phyloP scores from a whole-genome alignment of 129 eudicot species.

The Scalesia atractyloides region DNA sequence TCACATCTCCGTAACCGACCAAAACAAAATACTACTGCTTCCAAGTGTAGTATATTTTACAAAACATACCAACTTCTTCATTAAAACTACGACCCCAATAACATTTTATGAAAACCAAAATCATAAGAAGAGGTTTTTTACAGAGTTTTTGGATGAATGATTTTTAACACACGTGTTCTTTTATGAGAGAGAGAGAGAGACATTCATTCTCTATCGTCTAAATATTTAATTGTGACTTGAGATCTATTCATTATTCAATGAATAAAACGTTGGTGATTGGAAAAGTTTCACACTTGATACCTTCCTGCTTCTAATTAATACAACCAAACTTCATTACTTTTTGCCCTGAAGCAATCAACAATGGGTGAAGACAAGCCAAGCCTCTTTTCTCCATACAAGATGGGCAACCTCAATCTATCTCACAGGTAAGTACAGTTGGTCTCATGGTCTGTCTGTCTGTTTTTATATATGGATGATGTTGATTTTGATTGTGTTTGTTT shows the following conservation, averaged over 20 bases:
- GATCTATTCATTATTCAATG: background rate
- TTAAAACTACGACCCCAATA: no score
- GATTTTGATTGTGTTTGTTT: no score
- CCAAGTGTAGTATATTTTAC: no score
- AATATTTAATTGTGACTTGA: background rate
- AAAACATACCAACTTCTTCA: no score
- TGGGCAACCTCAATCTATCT: slow-evolving; percentile 76
- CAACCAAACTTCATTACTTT: background rate
- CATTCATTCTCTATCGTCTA: background rate
- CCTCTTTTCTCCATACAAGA: slow-evolving; percentile 79
- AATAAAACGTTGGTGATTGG: background rate
- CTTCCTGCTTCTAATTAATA: background rate
- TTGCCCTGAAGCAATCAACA: background rate
- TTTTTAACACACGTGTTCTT: background rate
- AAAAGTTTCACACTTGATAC: no score
- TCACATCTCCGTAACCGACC: no score
- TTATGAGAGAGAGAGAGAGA: background rate
- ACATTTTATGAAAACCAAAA: no score
- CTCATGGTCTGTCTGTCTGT: background rate
- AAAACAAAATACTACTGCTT: no score
- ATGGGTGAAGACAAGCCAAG: slow-evolving; percentile 44
- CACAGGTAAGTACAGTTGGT: slow-evolving; percentile 53
- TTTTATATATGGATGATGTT: background rate
- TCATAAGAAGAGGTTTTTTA: no score
- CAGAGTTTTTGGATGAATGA: no score